Evolutionary conservation across 1,284 basidiomycete species (phyloP).

Genomic region (Ceratobasidium sp.): DNA sequence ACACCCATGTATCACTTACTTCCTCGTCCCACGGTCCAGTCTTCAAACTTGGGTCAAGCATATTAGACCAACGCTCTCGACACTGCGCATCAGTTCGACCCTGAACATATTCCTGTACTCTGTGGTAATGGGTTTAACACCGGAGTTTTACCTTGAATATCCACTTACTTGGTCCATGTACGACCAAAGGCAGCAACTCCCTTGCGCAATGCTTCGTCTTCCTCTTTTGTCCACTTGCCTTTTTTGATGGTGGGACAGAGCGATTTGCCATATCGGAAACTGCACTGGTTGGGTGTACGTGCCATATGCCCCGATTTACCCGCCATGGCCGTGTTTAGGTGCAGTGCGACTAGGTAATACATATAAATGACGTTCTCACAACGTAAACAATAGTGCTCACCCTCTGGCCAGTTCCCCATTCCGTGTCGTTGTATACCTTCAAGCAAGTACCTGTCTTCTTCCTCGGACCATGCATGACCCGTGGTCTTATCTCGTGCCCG

Average conservation of each 20-base stretch:
- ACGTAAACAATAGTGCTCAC: neutral
- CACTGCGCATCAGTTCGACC: conserved; percentile 40
- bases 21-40: conserved; percentile 37
- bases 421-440: conserved; percentile 38
- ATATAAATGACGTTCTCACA: neutral
- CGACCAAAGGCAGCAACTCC: conserved; percentile 30
- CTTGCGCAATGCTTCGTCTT: conserved; percentile 36
- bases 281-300: conserved; percentile 38
- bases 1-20: conserved; percentile 9
- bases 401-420: conserved; percentile 36
- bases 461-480: conserved; percentile 31
- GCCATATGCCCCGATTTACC: conserved; percentile 7
- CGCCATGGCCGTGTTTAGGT: conserved; percentile 24
- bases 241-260: conserved; percentile 38
- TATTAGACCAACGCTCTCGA: conserved; percentile 39
- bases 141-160: neutral
- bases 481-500: neutral
- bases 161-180: conserved; percentile 37
- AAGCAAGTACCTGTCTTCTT: conserved; percentile 36
- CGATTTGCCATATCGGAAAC: conserved; percentile 36
- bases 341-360: conserved; percentile 25
- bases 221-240: conserved; percentile 36
- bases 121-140: neutral
- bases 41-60: conserved; percentile 38
- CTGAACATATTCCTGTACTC: conserved; percentile 37